Evolutionary conservation across 352 stramenopile genomes (phyloP).

Genomic region (Phytophthora hybrid): DNA sequence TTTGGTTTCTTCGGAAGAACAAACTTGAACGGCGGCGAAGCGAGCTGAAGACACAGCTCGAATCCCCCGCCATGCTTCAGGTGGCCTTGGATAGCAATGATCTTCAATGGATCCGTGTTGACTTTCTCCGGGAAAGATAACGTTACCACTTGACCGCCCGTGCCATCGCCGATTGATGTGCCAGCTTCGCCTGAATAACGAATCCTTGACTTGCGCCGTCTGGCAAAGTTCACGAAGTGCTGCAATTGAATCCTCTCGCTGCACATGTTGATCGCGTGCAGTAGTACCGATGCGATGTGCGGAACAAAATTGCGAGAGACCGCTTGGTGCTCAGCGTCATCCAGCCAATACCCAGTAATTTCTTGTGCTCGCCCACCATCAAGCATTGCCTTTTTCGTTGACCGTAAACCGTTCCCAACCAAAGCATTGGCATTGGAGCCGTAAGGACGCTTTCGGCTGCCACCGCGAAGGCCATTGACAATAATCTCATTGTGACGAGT

Average conservation of each 20-base stretch:
- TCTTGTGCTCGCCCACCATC: conserved; percentile 37
- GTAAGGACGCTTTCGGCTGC: conserved; percentile 50
- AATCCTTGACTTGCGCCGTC: conserved; percentile 82
- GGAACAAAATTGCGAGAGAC: conserved; percentile 54
- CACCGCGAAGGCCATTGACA: conserved; percentile 32
- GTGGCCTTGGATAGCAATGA: conserved; percentile 83
- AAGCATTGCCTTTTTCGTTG: conserved; percentile 48
- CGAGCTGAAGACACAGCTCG: conserved; percentile 79
- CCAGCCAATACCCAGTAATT: conserved; percentile 41
- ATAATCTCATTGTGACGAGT: conserved; percentile 58
- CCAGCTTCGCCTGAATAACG: conserved; percentile 84
- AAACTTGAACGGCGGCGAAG: conserved; percentile 72
- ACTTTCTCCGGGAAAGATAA: conserved; percentile 90
- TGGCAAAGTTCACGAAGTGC: conserved; percentile 90
- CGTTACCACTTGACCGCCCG: conserved; percentile 85
- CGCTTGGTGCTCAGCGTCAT: conserved; percentile 33
- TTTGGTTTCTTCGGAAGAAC: conserved; percentile 71
- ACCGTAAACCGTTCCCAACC: conserved; percentile 26
- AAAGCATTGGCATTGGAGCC: conserved; percentile 25
- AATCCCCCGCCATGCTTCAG: conserved; percentile 81
- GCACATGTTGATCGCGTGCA: conserved; percentile 88
- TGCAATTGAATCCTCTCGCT: conserved; percentile 87
- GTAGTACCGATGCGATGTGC: conserved; percentile 78
- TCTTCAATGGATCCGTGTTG: conserved; percentile 81
- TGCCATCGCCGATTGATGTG: conserved; percentile 57